Conservation (phyloP, 495 filamentous ascomycete species). For the Xylona heveae region DNA sequence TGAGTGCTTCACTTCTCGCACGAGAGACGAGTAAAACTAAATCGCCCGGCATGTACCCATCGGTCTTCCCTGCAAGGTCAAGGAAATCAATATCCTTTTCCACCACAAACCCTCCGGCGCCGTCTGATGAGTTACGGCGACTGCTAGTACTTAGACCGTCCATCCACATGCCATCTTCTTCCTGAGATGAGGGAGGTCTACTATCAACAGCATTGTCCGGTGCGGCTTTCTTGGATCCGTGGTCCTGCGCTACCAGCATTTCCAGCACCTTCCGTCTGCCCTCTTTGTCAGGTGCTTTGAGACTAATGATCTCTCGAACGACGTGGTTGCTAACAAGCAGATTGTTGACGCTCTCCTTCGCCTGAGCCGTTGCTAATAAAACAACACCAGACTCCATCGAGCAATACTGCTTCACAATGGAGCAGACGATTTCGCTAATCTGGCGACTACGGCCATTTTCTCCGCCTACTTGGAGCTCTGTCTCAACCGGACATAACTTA, state of each 20-base stretch:
- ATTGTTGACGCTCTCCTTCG: slow-evolving; percentile 71
- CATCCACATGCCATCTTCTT: slow-evolving; percentile 45
- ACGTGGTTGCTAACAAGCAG: slow-evolving; percentile 62
- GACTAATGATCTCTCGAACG: slow-evolving; percentile 57
- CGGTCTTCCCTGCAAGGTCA: slow-evolving; percentile 76
- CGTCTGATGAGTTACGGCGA: slow-evolving; percentile 24
- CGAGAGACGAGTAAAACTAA: slow-evolving; percentile 66
- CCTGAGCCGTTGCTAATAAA: slow-evolving; percentile 75
- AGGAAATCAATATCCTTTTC: slow-evolving; percentile 71
- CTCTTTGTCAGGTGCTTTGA: slow-evolving; percentile 84
- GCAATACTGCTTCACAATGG: slow-evolving; percentile 66
- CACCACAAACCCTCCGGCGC: slow-evolving; percentile 38
- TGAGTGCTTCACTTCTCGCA: slow-evolving; percentile 77
- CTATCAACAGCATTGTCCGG: slow-evolving; percentile 18
- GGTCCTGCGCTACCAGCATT: slow-evolving; percentile 25
- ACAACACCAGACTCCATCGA: slow-evolving; percentile 54
- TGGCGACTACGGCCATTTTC: slow-evolving; percentile 85
- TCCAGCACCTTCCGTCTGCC: slow-evolving; percentile 66
- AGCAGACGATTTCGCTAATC: slow-evolving; percentile 72
- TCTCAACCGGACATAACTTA: slow-evolving; percentile 75
- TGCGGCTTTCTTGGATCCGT: slow-evolving; percentile 12
- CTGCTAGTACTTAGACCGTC: slow-evolving; percentile 28
- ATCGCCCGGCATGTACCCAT: slow-evolving; percentile 96
- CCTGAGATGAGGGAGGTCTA: slow-evolving; percentile 22
- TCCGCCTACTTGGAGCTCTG: slow-evolving; percentile 73